Evolutionary conservation across 2,329 filamentous ascomycete species (phyloP).

Genomic region (Escovopsis sp.): DNA sequence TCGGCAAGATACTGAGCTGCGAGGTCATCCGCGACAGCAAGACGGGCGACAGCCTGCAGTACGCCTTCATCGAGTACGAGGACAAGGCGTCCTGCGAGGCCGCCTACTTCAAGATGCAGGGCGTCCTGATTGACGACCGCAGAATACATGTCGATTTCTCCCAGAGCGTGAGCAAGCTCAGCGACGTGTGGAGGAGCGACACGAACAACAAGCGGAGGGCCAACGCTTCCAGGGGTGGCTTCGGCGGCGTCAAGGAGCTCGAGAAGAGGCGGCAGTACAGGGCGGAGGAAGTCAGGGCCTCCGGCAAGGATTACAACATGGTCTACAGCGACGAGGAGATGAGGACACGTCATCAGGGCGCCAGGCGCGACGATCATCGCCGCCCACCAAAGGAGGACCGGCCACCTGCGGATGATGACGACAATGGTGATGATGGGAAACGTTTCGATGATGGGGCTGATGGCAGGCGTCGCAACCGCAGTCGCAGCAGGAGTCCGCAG

Average conservation of each 20-base stretch:
- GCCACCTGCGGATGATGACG: conserved; percentile 1
- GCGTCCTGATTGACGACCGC: conserved; percentile 89
- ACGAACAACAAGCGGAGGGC: conserved; percentile 66
- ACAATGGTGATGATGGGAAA: background rate
- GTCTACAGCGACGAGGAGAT: conserved; percentile 65
- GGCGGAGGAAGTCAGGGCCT: conserved; percentile 38
- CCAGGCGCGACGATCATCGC: conserved; percentile 6
- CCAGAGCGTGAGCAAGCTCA: conserved; percentile 79
- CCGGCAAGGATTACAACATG: conserved; percentile 52
- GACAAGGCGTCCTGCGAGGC: conserved; percentile 86
- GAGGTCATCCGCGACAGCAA: conserved; percentile 91
- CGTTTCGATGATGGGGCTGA: background rate
- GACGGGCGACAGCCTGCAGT: conserved; percentile 89
- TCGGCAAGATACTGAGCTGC: conserved; percentile 87
- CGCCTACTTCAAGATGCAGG: conserved; percentile 98
- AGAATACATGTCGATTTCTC: conserved; percentile 98
- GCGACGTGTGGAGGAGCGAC: conserved; percentile 74
- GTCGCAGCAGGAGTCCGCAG: conserved; percentile 28
- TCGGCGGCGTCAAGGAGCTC: conserved; percentile 75
- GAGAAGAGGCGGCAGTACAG: conserved; percentile 88
- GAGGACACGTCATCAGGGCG: conserved; percentile 29
- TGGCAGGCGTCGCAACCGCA: conserved; percentile 13
- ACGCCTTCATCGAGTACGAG: conserved; percentile 94
- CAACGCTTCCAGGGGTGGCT: conserved; percentile 52
- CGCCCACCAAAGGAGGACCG: conserved; percentile 7